Percentiles rank a stretch among this genome's conserved stretches.
phyloP scores from a whole-genome alignment of 1,284 basidiomycete species.

The Ustanciosporium gigantosporum region DNA sequence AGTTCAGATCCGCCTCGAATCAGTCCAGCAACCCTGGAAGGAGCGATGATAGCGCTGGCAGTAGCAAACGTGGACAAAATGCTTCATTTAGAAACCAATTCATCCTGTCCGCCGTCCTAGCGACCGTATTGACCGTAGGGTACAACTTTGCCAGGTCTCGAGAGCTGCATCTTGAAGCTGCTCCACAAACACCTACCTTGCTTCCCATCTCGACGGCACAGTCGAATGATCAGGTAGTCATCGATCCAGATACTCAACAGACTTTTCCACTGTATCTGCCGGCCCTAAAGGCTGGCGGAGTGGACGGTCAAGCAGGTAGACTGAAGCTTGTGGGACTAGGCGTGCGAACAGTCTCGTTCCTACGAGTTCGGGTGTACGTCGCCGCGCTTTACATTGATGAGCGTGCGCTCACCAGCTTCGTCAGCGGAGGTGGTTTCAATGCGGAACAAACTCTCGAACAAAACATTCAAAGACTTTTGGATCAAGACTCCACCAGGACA shows the following conservation, averaged over 20 bases:
- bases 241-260: conserved; percentile 26
- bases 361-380: conserved; percentile 80
- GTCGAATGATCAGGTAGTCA: conserved; percentile 16
- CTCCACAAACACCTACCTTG: too few relatives aligned
- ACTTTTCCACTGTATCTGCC: conserved; percentile 28
- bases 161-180: too few relatives aligned
- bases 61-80: too few relatives aligned
- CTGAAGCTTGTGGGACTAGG: conserved; percentile 77
- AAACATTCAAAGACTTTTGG: conserved; percentile 21
- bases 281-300: conserved; percentile 1
- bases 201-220: too few relatives aligned
- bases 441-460: conserved; percentile 16
- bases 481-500: conserved; percentile 33
- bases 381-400: conserved; percentile 83
- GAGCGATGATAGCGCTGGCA: too few relatives aligned
- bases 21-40: too few relatives aligned
- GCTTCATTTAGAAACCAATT: too few relatives aligned
- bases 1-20: too few relatives aligned
- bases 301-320: too few relatives aligned
- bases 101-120: too few relatives aligned
- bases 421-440: not conserved
- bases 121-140: too few relatives aligned
- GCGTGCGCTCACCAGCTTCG: conserved; percentile 1
- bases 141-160: too few relatives aligned
- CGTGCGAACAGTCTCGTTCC: conserved; percentile 79